Evolutionary conservation across 2,329 filamentous ascomycete species (phyloP).

Genomic region (Trichoderma guizhouense): DNA sequence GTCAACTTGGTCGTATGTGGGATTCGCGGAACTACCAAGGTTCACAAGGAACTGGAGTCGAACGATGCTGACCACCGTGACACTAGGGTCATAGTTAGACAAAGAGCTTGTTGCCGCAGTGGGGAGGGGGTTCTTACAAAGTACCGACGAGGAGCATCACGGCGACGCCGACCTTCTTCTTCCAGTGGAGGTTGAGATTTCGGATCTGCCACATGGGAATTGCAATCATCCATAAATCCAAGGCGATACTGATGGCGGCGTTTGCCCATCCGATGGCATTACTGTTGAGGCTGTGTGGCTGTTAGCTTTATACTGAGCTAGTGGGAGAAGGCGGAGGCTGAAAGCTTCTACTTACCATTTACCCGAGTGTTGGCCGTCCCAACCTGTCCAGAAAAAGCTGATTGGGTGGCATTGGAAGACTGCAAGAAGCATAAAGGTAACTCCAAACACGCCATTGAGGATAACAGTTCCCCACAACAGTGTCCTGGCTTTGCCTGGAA

Average conservation of each 20-base stretch:
- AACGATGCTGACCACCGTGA: slow-evolving; percentile 32
- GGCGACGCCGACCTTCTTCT: slow-evolving; percentile 41
- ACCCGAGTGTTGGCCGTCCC: background rate
- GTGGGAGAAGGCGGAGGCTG: background rate
- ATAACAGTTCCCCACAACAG: slow-evolving; percentile 33
- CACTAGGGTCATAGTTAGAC: slow-evolving; percentile 20
- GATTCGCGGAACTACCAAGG: slow-evolving; percentile 28
- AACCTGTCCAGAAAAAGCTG: slow-evolving; percentile 36
- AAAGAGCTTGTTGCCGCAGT: background rate
- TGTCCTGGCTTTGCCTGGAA: slow-evolving; percentile 29
- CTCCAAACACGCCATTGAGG: slow-evolving; percentile 32
- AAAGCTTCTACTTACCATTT: background rate
- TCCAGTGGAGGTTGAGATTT: slow-evolving; percentile 34
- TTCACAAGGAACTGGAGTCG: slow-evolving; percentile 29
- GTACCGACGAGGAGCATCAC: slow-evolving; percentile 44
- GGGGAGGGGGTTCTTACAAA: slow-evolving; percentile 28
- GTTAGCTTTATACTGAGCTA: slow-evolving; percentile 29
- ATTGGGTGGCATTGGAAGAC: slow-evolving; percentile 41
- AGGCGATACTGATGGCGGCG: slow-evolving; percentile 39
- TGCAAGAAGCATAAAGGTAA: slow-evolving; percentile 32
- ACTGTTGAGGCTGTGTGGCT: slow-evolving; percentile 35
- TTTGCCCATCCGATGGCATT: slow-evolving; percentile 41
- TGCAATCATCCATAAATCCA: slow-evolving; percentile 43
- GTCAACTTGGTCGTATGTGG: slow-evolving; percentile 30
- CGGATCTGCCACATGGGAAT: slow-evolving; percentile 39